Evolutionary conservation across 2,329 filamentous ascomycete species (phyloP).

Genomic region (Sporothrix pseudoabietina): DNA sequence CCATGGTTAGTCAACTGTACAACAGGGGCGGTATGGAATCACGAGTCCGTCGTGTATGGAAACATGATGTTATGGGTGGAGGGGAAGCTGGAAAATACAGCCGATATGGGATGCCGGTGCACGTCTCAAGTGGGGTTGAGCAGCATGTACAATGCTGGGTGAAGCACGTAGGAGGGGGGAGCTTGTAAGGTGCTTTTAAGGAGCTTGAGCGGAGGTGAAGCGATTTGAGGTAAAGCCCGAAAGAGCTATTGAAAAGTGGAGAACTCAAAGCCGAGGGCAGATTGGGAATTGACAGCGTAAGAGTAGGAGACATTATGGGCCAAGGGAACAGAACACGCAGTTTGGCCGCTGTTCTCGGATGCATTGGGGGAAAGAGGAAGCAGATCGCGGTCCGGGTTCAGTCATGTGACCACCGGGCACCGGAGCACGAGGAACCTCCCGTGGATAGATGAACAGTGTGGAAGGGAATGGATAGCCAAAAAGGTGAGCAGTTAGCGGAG

Average conservation of each 20-base stretch:
- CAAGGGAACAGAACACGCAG: background rate
- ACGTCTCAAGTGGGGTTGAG: conserved; percentile 27
- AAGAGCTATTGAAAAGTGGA: conserved; percentile 6
- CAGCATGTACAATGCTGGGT: conserved; percentile 5
- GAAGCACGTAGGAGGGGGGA: background rate
- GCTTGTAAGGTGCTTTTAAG: background rate
- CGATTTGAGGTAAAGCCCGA: background rate
- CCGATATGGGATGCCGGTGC: background rate
- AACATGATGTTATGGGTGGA: background rate
- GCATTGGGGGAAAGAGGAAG: background rate
- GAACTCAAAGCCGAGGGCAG: conserved; percentile 16
- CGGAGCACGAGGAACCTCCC: background rate
- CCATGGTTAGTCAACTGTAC: conserved; percentile 27
- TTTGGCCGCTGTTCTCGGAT: background rate
- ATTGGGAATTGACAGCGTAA: conserved; percentile 15
- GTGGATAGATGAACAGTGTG: background rate
- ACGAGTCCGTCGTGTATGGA: no score
- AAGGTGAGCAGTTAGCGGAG: conserved; percentile 26
- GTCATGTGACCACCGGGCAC: background rate
- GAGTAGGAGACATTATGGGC: background rate
- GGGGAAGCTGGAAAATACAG: background rate
- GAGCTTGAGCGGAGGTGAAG: background rate
- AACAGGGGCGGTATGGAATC: background rate
- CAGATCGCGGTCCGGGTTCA: background rate
- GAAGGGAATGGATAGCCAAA: background rate